These are phyloP conservation scores for Oemleria cerasiformis DNA, from an alignment of 306 rosid genomes.

Conservation along the genomic window DNA sequence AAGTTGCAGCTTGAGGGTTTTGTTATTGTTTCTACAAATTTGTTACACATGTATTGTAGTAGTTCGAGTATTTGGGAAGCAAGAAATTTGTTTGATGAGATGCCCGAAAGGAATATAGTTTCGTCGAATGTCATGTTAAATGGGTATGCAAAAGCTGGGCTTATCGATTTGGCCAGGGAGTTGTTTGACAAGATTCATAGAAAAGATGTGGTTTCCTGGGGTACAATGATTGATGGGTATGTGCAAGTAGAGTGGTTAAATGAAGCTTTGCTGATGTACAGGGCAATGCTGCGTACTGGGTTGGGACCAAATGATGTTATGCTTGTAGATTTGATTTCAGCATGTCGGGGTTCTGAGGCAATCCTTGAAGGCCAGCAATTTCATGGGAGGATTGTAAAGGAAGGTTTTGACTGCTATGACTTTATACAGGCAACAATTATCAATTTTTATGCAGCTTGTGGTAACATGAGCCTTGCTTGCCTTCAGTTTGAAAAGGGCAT, in stretches of 20 bases:
- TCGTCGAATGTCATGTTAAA: slow-evolving; percentile 88
- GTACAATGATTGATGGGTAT: slow-evolving; percentile 77
- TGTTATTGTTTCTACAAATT: slow-evolving; percentile 64
- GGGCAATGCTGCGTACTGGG: slow-evolving; percentile 53
- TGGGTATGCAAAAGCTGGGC: slow-evolving; percentile 74
- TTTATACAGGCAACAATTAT: slow-evolving; percentile 76
- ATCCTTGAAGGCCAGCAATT: slow-evolving; percentile 56
- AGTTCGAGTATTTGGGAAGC: slow-evolving; percentile 60
- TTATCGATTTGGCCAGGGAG: slow-evolving; percentile 52
- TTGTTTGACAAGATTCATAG: slow-evolving; percentile 59
- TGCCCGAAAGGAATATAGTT: slow-evolving; percentile 65
- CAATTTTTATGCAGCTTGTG: slow-evolving; percentile 72
- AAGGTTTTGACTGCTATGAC: slow-evolving; percentile 64
- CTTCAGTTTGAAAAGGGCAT: slow-evolving; percentile 61
- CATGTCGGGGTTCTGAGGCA: slow-evolving; percentile 56
- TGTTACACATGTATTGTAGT: slow-evolving; percentile 74
- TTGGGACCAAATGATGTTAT: slow-evolving; percentile 61
- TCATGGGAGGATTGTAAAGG: slow-evolving; percentile 63
- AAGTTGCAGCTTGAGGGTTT: slow-evolving; percentile 45
- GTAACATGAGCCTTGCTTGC: slow-evolving; percentile 51
- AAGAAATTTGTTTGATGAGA: slow-evolving; percentile 51
- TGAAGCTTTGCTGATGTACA: slow-evolving; percentile 62
- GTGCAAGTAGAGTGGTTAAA: slow-evolving; percentile 48
- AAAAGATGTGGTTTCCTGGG: slow-evolving; percentile 86
- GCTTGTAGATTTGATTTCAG: slow-evolving; percentile 73